Base-by-base conservation (phyloP, 2,329 filamentous ascomycete genomes). In the Penicillium thymicola region DNA sequence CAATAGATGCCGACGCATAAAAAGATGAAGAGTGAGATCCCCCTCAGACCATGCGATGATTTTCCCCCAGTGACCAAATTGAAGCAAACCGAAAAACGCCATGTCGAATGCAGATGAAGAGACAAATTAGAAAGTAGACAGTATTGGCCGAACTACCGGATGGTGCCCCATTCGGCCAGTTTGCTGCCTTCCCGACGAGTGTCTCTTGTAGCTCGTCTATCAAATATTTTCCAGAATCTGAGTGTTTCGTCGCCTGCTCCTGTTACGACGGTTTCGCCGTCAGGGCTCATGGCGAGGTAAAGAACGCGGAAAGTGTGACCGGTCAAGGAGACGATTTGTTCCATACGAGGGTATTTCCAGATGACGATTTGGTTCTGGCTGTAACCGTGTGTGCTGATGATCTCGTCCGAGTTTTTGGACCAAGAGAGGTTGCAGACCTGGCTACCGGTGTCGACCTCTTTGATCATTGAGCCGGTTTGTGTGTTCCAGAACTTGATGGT, bases 401-500 rank as follows among this genome's bases (percentile, higher is more conserved):
- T 92, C 75, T 99, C 94, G 72, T 97, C 96, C 8, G 91, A 96
- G 74, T 97, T 96, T 70, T 95, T 96, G 18, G 89, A 94, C 92
- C 95, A 99, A 4, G 92, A 90, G 42, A 99, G 81, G 70, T 99
- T 99, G 78, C 94, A 99, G n/a, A 99, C 94, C 74, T 99, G 94
- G 68, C 91, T 96, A 48, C 94, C 94, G 0, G 94, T 99, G 70
- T 99, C 94, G 59, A 97, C 86, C 72, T 96, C 92, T 71, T 91
- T 93, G 69, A 91, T 85, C 51, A 88, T 80, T 0, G 85, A 82
- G 5, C 91, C 92, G n/a, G 89, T 89, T 23, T 90, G 80, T 0
- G 94, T 99, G 72, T 99, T 95, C 85, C 96, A 96, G 75, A 99
- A 99, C 65, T 97, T 96, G 75, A 99, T 99, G 32, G 92, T 89